Evolutionary conservation across 768 basidiomycete genomes (phyloP), one percentile per base, ranked within the genome.

Genomic region (Coprinopsis strossmayeri): DNA sequence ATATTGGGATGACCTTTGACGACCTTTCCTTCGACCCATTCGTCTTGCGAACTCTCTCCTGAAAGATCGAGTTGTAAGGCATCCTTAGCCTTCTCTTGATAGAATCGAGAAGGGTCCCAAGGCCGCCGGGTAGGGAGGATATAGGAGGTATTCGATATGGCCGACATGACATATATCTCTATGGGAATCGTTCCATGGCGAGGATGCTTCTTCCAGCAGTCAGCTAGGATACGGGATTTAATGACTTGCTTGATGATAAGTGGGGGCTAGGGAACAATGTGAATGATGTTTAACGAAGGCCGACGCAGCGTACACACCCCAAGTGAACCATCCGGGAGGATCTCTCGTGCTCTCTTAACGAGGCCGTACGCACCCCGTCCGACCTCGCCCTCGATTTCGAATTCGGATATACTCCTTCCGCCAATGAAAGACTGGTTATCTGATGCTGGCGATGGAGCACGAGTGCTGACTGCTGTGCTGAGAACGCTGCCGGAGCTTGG

Each of bases 181-280:
- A 98, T 95, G 13, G 96, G 95, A 59, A 98, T 96, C 5, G 96
- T 96, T 49, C 95, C 95, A 63, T 89, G 79, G 53, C 85, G 81
- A 35, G 89, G 87, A 63, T 99, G 95, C 60, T 89, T 90, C 72
- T 98, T 98, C 96, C 96, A 99, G 66, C 95, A 98, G 69, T 99
- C 95, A 25, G 95, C 95, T 45, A 99, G 78, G 51, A 99, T 99
- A 45, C 96, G 88, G 40, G 91, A 93, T 67, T 98, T 98, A 73
- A 98, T 94, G 60, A 98, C 85, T 66, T 96, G 94, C 62, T 99
- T 99, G 68, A 99, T 92, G 58, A 99, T 86, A 51, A 96, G 69
- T 30, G 87, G 82, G 2, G 92, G 86, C 91, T 93, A 59, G 53
- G 53, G 60, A 53, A 51, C 43, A 48, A 41, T 34, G 48, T 56